A percentile compares a stretch with the other conserved stretches of the same genome.
phyloP scores from a whole-genome alignment of 2,329 filamentous ascomycete genomes.

The Ophiostoma piceae region DNA sequence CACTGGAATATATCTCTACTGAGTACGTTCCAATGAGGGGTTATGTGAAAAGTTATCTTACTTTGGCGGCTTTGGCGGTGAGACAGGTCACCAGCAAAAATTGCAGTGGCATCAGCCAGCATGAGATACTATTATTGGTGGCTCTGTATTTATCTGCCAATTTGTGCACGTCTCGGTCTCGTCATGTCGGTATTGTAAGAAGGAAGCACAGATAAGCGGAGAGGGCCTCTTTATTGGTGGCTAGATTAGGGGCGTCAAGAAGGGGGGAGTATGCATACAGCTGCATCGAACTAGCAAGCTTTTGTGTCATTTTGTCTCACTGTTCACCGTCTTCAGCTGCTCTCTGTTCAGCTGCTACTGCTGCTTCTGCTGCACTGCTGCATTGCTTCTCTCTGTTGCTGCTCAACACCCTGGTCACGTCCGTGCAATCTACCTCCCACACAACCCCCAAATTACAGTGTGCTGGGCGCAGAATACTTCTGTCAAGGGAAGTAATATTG shows the following conservation, averaged over 20 bases:
- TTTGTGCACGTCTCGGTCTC: background rate
- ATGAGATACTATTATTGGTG: too few species aligned
- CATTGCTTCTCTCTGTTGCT: background rate
- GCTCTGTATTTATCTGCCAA: background rate
- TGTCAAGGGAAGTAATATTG: background rate
- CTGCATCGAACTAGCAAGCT: background rate
- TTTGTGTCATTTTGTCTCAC: background rate
- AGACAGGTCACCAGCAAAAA: background rate
- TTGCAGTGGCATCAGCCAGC: background rate
- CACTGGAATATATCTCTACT: too few species aligned
- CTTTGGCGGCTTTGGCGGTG: background rate
- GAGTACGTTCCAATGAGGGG: too few species aligned
- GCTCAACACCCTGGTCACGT: background rate
- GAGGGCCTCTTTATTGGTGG: background rate
- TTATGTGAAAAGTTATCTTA: too few species aligned
- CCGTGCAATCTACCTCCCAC: background rate
- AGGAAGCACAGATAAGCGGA: background rate
- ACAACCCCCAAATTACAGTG: background rate
- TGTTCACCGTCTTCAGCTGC: background rate
- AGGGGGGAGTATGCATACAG: background rate
- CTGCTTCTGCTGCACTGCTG: too few species aligned
- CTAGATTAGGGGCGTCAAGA: background rate
- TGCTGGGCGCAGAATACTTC: background rate
- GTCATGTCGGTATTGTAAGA: background rate
- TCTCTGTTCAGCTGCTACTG: background rate